These are phyloP conservation scores for Prunus yedoensis DNA, from an alignment of 331 rosid genomes.

Conservation along the genomic window DNA sequence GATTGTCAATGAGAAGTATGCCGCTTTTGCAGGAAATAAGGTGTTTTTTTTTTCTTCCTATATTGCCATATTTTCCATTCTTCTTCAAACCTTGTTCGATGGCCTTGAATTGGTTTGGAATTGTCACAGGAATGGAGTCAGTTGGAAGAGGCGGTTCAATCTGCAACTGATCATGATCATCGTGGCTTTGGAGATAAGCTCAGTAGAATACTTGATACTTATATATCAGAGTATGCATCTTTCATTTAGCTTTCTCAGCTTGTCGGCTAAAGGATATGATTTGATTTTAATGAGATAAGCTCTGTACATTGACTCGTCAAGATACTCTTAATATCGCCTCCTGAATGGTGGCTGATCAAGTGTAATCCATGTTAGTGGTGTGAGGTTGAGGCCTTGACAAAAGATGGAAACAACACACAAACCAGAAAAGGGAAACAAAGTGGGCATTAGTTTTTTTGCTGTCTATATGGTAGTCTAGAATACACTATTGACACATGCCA, in stretches of 20 bases:
- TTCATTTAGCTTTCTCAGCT: neutral
- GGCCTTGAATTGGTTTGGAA: constrained; percentile 10
- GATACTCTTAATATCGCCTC: neutral
- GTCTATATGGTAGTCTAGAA: neutral
- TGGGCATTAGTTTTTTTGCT: neutral
- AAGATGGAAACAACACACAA: neutral
- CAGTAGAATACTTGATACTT: constrained; percentile 36
- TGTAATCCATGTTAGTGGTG: neutral
- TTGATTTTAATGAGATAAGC: neutral
- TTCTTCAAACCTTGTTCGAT: neutral
- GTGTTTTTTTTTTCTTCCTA: constrained; percentile 35
- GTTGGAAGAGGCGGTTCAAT: constrained; percentile 36
- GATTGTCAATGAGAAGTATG: constrained; percentile 78
- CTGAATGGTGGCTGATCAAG: neutral
- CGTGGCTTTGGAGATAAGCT: constrained; percentile 48
- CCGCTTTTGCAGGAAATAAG: constrained; percentile 67
- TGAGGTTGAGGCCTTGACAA: neutral
- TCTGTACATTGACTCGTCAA: neutral
- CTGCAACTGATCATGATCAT: constrained; percentile 21
- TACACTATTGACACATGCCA: neutral
- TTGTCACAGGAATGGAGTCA: constrained; percentile 62
- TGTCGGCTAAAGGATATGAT: neutral
- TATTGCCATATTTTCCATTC: neutral
- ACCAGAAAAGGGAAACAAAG: neutral
- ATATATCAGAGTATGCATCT: constrained; percentile 39